Base-by-base conservation (phyloP, 1,284 basidiomycete genomes). In the Leccinum pallidistipes region DNA sequence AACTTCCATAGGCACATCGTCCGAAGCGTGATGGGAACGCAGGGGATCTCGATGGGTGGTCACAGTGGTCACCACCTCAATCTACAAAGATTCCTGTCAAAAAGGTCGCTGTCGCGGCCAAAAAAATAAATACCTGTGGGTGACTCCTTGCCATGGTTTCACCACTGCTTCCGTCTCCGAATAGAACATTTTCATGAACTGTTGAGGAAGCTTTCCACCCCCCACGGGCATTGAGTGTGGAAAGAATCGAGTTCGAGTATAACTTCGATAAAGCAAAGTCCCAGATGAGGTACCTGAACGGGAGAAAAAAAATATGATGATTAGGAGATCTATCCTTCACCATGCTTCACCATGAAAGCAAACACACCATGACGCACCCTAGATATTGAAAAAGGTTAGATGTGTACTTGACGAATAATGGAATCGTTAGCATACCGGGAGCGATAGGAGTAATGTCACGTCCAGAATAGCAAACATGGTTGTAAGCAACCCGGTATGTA, bases 241-340 rank as follows among this genome's bases (percentile, higher is more conserved):
- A 84, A 55, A 86, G 69, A 1, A 85, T 70, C n/a, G 83, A 81
- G 63, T 85, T 85, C n/a, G 80, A 68, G 66, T 86, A 86, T 2
- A 86, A 74, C 55, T 84, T 84, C 3, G 82, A 80, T 24, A 85
- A 71, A 5, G 80, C 70, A 56, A 85, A 75, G 68, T 84, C 83
- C 77, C 47, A 50, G 24, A 27, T 50, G 14, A 45, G 10, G 10
- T 50, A 50, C 24, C 47, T 50, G 21, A 24, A 24, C 12, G 24
- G 24, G 8, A 12, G 16, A 49, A 24, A 11, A 16, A 12, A 24
- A 12, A 34, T 7, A 29, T 29, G 38, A 24, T 2, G 2, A 16
- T 61, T 16, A 51, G 34, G 14, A 1, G 34, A 7, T 2, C 3
- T 24, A 43, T 18, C 7, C 12, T 18, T 5, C 5, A 31, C 5